Conservation (phyloP, 1,284 basidiomycete genomes). For the Schizophyllum amplum region DNA sequence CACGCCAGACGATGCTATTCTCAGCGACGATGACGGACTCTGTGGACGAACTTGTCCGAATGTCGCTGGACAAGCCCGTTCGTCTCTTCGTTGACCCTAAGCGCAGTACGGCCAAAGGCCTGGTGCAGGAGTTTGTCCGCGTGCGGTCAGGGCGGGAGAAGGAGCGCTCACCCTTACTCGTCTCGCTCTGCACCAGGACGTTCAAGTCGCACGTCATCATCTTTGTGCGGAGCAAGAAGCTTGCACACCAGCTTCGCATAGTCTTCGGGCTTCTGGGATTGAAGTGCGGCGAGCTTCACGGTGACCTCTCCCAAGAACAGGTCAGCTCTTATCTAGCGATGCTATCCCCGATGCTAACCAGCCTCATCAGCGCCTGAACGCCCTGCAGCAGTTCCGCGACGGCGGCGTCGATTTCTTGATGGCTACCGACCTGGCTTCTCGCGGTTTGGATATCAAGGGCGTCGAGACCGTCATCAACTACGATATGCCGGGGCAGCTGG, state of each 20-base stretch:
- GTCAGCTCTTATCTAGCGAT: slow-evolving; percentile 32
- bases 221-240: slow-evolving; percentile 93
- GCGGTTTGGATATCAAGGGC: slow-evolving; percentile 95
- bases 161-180: slow-evolving; percentile 78
- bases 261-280: slow-evolving; percentile 86
- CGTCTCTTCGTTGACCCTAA: slow-evolving; percentile 95
- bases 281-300: slow-evolving; percentile 89
- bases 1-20: slow-evolving; percentile 96
- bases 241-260: slow-evolving; percentile 94
- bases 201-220: slow-evolving; percentile 84
- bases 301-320: slow-evolving; percentile 93
- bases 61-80: slow-evolving; percentile 88
- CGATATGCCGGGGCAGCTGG: slow-evolving; percentile 92
- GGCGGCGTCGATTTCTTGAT: slow-evolving; percentile 84
- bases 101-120: slow-evolving; percentile 78
- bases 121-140: slow-evolving; percentile 93
- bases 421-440: slow-evolving; percentile 92
- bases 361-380: slow-evolving; percentile 68
- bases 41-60: slow-evolving; percentile 87
- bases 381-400: slow-evolving; percentile 83
- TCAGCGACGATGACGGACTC: slow-evolving; percentile 98
- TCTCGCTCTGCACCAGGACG: slow-evolving; percentile 80
- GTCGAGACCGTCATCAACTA: slow-evolving; percentile 98
- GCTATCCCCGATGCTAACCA: slow-evolving; percentile 7
- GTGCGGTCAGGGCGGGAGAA: slow-evolving; percentile 73